Conservation (phyloP, 31 red algal genomes). For the Endocladia muricata region DNA sequence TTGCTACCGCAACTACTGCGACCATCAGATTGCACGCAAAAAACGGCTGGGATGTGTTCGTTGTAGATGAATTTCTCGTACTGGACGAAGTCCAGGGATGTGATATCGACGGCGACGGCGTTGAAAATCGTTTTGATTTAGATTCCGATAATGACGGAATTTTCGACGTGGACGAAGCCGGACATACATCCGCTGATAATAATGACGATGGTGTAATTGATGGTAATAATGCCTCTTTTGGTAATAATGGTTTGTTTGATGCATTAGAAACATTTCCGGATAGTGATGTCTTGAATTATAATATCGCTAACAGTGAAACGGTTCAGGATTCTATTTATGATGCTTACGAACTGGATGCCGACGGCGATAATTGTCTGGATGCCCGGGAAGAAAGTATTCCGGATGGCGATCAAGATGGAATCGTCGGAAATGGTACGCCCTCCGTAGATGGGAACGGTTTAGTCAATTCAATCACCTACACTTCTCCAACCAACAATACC, state of each 20-base stretch:
- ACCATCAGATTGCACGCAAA: not conserved
- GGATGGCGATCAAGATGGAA: conserved; percentile 6
- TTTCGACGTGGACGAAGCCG: conserved; percentile 15
- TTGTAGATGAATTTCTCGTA: not conserved
- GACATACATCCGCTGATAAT: conserved; percentile 1
- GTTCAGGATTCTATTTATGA: not conserved
- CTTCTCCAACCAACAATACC: too few species aligned
- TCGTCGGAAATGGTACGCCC: not conserved
- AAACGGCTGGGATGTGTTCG: not conserved
- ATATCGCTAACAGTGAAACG: conserved; percentile 4
- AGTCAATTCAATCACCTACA: conserved; percentile 6
- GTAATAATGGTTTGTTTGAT: conserved; percentile 10
- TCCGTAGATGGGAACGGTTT: too few species aligned
- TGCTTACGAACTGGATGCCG: conserved; percentile 10
- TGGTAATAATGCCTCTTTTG: too few species aligned
- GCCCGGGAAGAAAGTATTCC: not conserved
- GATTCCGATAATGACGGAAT: conserved; percentile 20
- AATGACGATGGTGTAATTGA: conserved; percentile 17
- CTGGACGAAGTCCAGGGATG: not conserved
- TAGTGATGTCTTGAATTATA: conserved; percentile 11
- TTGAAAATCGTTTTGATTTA: not conserved
- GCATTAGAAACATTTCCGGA: conserved; percentile 12
- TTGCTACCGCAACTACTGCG: not conserved
- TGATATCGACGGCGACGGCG: not conserved
- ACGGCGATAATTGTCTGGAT: too few species aligned